Percentiles rank a stretch among this genome's conserved stretches.
phyloP scores from a whole-genome alignment of 495 filamentous ascomycete species.

The Tuber melanosporum region DNA sequence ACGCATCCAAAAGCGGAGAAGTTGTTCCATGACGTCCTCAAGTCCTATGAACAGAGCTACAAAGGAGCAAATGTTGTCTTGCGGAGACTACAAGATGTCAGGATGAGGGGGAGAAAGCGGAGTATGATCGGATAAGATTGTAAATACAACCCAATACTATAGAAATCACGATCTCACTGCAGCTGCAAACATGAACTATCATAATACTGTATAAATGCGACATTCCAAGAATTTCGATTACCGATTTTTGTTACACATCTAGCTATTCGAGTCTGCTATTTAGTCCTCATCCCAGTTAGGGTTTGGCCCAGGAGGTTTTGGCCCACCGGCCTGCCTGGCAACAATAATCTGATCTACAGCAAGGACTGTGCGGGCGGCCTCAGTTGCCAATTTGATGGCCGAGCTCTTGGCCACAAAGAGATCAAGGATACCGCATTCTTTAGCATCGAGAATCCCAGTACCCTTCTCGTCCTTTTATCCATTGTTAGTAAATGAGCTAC shows the following conservation, averaged over 20 bases:
- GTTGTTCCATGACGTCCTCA: constrained; percentile 61
- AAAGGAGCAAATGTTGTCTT: constrained; percentile 35
- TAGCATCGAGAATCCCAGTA: constrained; percentile 76
- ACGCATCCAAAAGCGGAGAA: constrained; percentile 83
- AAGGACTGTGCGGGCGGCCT: constrained; percentile 86
- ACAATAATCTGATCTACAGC: constrained; percentile 99
- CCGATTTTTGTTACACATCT: constrained; percentile 17
- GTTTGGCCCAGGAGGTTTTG: constrained; percentile 91
- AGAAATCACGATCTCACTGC: neutral
- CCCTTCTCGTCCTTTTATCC: constrained; percentile 57
- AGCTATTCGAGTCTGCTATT: constrained; percentile 6
- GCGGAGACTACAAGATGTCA: constrained; percentile 81
- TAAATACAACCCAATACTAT: neutral
- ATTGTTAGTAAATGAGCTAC: constrained; percentile 29
- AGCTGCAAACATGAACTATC: neutral
- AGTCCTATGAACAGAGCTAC: constrained; percentile 49
- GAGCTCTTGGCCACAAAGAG: constrained; percentile 83
- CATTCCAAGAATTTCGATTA: neutral
- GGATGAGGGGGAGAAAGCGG: constrained; percentile 92
- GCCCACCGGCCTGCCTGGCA: constrained; percentile 91
- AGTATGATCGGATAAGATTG: constrained; percentile 76
- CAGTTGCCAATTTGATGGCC: constrained; percentile 94
- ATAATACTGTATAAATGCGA: neutral
- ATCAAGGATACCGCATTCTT: constrained; percentile 87
- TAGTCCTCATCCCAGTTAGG: constrained; percentile 98